Evolutionary conservation across 176 grass and related monocot species (phyloP), one percentile per base, ranked within the genome.

Genomic region (Metroxylon sagu): DNA sequence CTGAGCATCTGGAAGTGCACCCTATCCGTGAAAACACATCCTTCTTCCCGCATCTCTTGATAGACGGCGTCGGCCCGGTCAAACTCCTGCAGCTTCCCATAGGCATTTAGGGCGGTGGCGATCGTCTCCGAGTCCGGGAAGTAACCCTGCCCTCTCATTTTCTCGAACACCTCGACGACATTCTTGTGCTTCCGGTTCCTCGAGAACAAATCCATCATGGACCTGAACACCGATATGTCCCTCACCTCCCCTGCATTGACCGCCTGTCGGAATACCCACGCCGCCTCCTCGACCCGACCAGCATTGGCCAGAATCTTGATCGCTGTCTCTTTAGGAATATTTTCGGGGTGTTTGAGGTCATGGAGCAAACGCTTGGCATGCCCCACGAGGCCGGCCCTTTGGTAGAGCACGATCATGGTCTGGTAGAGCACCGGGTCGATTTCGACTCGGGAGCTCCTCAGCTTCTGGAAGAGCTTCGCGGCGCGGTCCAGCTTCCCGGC

Each of bases 1-100:
- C 87, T 89, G 56, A 92, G 70, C 93, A 98, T 98, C 81, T 98
- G 93, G 72, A 92, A 92, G 62, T 98, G 93, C 56, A 92, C 93
- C 59, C 87, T 67, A 39, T 92, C 87, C 19, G 87, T 85, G 76
- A 98, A 92, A 19, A 89, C 73, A 25, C 93, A 89, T 0, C 81
- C 85, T 83, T 85, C 81, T 39, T 81, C 81, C 67, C 68, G 75
- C 87, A 92, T 85, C 21, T 70, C 67, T 50, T 59, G 48, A 71
- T 98, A 83, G 16, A 98, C 61, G 1, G 52, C 67, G 0, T 73
- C 61, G 0, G 84, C 87, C 69, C 68, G 81, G 48, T 92, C 79
- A 3, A 88, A 97, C 31, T 91, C 87, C 71, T 84, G 80, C 14
- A 91, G 62, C 70, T 97, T 91, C 2, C 93, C 83, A 29, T 88